phyloP scores from a whole-genome alignment of 176 grass and related monocot species.

The Poa annua region DNA sequence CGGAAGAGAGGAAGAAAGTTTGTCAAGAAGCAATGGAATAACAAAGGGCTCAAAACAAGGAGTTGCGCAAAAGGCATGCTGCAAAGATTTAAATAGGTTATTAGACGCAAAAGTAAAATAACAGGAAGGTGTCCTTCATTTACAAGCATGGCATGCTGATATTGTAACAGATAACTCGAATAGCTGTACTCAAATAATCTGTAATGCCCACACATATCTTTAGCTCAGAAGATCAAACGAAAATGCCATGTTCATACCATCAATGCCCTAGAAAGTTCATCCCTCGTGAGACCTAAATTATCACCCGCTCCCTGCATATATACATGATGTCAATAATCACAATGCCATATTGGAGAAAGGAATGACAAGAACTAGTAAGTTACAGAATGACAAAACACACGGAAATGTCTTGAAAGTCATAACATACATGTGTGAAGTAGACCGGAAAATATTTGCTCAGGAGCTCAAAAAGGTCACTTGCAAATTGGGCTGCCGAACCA shows the following conservation, averaged over 20 bases:
- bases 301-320: constrained; percentile 60
- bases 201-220: constrained; percentile 7
- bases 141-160: constrained; percentile 26
- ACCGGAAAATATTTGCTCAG: constrained; percentile 96
- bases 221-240: neutral
- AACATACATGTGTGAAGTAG: constrained; percentile 94
- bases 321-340: constrained; percentile 2
- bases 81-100: constrained; percentile 53
- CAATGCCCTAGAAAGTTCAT: constrained; percentile 80
- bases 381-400: constrained; percentile 24
- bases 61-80: constrained; percentile 82
- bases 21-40: constrained; percentile 94
- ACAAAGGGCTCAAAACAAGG: constrained; percentile 74
- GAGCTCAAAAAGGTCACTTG: constrained; percentile 74
- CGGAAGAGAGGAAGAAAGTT: constrained; percentile 84
- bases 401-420: constrained; percentile 31
- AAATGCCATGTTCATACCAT: constrained; percentile 66
- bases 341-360: constrained; percentile 23
- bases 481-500: constrained; percentile 59
- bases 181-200: constrained; percentile 1
- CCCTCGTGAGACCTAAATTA: constrained; percentile 60
- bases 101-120: constrained; percentile 39
- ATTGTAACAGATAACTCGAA: constrained; percentile 20
- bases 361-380: constrained; percentile 33
- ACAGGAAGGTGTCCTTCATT: constrained; percentile 10